Evolutionary conservation across 2,329 filamentous ascomycete species (phyloP).

Genomic region (Bipolaris cookei): DNA sequence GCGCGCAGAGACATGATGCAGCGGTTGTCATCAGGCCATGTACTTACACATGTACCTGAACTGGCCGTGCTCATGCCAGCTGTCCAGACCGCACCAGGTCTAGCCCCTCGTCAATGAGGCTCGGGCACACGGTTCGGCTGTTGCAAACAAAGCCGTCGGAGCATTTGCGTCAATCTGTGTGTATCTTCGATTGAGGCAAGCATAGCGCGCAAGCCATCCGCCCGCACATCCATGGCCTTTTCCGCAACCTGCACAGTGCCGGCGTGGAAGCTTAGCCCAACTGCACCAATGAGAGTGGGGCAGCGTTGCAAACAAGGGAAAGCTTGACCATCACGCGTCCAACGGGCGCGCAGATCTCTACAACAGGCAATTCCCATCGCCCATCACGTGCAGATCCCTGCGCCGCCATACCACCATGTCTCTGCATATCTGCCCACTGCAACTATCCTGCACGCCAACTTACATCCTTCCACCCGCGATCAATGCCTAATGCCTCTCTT

Average conservation of each 20-base stretch:
- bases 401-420: slow-evolving; percentile 20
- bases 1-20: background rate
- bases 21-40: background rate
- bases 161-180: slow-evolving; percentile 17
- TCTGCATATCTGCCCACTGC: background rate
- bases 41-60: background rate
- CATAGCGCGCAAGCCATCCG: slow-evolving; percentile 29
- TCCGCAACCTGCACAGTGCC: slow-evolving; percentile 25
- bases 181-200: slow-evolving; percentile 7
- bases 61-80: background rate
- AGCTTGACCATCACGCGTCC: slow-evolving; percentile 42
- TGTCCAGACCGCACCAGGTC: background rate
- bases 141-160: slow-evolving; percentile 15
- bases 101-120: background rate
- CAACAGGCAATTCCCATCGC: slow-evolving; percentile 17
- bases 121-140: background rate
- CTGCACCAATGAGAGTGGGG: slow-evolving; percentile 32
- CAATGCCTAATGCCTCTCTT: too few species aligned
- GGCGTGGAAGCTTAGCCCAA: slow-evolving; percentile 39
- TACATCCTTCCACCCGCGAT: too few species aligned
- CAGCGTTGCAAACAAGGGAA: slow-evolving; percentile 32
- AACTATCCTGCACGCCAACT: too few species aligned
- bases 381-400: slow-evolving; percentile 21
- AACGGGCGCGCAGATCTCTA: slow-evolving; percentile 46
- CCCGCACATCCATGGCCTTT: slow-evolving; percentile 27